Evolutionary conservation across 2,329 filamentous ascomycete species (phyloP).

Genomic region (Alternaria incomplexa): DNA sequence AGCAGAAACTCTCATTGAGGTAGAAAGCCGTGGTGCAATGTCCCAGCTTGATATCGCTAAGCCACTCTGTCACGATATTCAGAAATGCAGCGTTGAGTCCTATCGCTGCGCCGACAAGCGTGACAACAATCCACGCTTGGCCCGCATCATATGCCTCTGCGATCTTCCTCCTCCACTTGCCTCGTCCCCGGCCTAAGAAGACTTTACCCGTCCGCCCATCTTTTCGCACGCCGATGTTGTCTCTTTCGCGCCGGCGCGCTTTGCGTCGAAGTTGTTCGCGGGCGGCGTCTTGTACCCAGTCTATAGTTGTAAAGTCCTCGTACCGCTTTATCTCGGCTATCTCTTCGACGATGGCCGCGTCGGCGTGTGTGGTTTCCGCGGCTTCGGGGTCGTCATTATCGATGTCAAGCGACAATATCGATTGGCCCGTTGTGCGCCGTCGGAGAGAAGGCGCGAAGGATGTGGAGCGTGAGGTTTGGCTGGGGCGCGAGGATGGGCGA

Average conservation of each 20-base stretch:
- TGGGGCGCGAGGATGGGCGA: slow-evolving; percentile 27
- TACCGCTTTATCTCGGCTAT: slow-evolving; percentile 98
- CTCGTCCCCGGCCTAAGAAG: slow-evolving; percentile 69
- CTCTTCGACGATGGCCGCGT: slow-evolving; percentile 85
- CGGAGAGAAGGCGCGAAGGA: slow-evolving; percentile 61
- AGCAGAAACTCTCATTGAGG: slow-evolving; percentile 96
- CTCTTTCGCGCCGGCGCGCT: slow-evolving; percentile 68
- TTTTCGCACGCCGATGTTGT: slow-evolving; percentile 53
- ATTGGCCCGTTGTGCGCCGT: slow-evolving; percentile 71
- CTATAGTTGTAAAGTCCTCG: slow-evolving; percentile 98
- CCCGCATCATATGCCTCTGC: slow-evolving; percentile 92
- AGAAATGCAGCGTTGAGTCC: slow-evolving; percentile 90
- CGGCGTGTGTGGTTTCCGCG: slow-evolving; percentile 58
- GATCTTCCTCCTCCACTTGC: slow-evolving; percentile 75
- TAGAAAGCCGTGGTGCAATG: slow-evolving; percentile 96
- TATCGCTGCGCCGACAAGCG: slow-evolving; percentile 88
- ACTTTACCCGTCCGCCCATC: slow-evolving; percentile 47
- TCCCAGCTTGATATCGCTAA: slow-evolving; percentile 94
- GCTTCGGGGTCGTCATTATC: slow-evolving; percentile 66
- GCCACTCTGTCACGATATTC: slow-evolving; percentile 96
- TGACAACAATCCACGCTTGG: slow-evolving; percentile 97
- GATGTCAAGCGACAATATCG: slow-evolving; percentile 64
- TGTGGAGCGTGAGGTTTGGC: slow-evolving; percentile 36
- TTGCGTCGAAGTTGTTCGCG: slow-evolving; percentile 85
- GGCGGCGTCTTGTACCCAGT: slow-evolving; percentile 98